These are phyloP conservation scores for Teunomyces cretensis DNA, from an alignment of 805 yeast genomes.

Conservation along the genomic window DNA sequence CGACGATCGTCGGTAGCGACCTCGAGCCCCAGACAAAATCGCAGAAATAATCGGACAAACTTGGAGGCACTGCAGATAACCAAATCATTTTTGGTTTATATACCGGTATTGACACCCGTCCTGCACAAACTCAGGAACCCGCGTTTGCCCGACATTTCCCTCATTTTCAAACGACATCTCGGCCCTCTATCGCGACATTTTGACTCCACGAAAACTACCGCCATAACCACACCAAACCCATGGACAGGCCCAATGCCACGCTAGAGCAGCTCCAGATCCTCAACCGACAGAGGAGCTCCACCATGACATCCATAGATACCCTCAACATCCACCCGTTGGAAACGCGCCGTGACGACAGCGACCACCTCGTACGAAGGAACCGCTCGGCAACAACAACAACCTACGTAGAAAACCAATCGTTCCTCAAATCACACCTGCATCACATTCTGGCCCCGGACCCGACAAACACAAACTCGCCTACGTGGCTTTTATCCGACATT, in stretches of 20 bases:
- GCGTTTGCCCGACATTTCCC: neutral
- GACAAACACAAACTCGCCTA: conserved; percentile 14
- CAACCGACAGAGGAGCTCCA: conserved; percentile 8
- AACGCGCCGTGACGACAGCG: neutral
- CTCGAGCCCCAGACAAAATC: too few relatives aligned
- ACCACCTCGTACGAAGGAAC: neutral
- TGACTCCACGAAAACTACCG: neutral
- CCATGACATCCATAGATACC: conserved; percentile 11
- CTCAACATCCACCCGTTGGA: conserved; percentile 12
- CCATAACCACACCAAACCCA: neutral
- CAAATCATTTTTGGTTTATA: too few relatives aligned
- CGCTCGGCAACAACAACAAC: conserved; percentile 2
- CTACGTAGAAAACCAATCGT: neutral
- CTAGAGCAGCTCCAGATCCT: conserved; percentile 1
- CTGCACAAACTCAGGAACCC: neutral
- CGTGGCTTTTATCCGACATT: conserved; percentile 66
- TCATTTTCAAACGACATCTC: too few relatives aligned
- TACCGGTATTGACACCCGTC: too few relatives aligned
- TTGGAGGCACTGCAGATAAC: too few relatives aligned
- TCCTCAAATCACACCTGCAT: neutral
- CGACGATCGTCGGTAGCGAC: too few relatives aligned
- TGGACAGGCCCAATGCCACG: neutral
- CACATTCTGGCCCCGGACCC: neutral
- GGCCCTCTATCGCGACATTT: neutral
- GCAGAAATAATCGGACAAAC: too few relatives aligned